Conservation (phyloP, 352 stramenopile genomes). For the Phytophthora quininea region DNA sequence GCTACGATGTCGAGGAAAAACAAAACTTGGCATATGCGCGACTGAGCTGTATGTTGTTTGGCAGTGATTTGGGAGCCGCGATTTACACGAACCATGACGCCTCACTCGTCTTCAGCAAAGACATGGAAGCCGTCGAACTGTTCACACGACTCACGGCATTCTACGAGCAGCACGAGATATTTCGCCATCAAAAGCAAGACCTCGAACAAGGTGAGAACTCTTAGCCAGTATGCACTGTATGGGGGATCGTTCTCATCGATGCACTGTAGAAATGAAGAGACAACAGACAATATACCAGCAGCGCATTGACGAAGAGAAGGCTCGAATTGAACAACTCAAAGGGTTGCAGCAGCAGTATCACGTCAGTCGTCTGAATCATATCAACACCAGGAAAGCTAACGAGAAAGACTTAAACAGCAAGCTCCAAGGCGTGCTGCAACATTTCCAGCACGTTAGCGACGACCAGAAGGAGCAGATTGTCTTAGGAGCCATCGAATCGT, state of each 20-base stretch:
- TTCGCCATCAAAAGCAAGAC: constrained; percentile 51
- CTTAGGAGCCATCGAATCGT: constrained; percentile 46
- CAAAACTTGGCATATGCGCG: neutral
- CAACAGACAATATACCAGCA: constrained; percentile 38
- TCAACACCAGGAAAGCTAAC: constrained; percentile 52
- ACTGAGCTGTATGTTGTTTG: neutral
- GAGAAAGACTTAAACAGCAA: constrained; percentile 58
- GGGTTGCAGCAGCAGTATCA: constrained; percentile 60
- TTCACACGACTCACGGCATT: constrained; percentile 66
- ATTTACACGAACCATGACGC: constrained; percentile 62
- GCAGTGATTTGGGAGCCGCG: constrained; percentile 54
- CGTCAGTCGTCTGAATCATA: constrained; percentile 52
- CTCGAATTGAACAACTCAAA: constrained; percentile 44
- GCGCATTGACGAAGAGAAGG: constrained; percentile 43
- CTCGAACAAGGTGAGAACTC: constrained; percentile 47
- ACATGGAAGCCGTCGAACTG: constrained; percentile 66
- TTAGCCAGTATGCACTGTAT: neutral
- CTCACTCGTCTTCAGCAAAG: constrained; percentile 28
- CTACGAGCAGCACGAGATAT: constrained; percentile 59
- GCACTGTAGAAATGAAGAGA: constrained; percentile 40
- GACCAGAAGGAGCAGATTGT: constrained; percentile 64
- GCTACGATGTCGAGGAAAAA: neutral
- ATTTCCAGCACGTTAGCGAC: constrained; percentile 68
- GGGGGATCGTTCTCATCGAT: no score
- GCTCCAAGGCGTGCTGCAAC: constrained; percentile 50